phyloP scores from a whole-genome alignment of 805 yeast genomes.

The Yamadazyma ubonensis region DNA sequence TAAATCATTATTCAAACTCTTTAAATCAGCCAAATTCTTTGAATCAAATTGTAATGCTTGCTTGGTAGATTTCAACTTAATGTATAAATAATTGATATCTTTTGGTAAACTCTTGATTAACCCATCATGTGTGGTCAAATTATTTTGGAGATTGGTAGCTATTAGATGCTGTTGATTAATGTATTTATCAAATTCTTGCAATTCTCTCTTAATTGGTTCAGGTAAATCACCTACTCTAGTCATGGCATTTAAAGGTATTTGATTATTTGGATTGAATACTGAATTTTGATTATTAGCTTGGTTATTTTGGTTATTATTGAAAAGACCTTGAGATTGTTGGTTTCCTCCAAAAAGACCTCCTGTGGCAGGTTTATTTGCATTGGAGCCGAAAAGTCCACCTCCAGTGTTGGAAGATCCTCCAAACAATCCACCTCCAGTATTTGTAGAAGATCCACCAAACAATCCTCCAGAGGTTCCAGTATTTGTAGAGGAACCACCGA shows the following conservation, averaged over 20 bases:
- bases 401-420: slow-evolving; percentile 7
- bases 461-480: slow-evolving; percentile 12
- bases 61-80: slow-evolving; percentile 60
- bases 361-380: slow-evolving; percentile 9
- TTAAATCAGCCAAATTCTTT: slow-evolving; percentile 32
- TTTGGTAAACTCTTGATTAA: slow-evolving; percentile 70
- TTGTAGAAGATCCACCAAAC: slow-evolving; percentile 9
- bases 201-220: slow-evolving; percentile 62
- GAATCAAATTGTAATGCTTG: slow-evolving; percentile 59
- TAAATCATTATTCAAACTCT: slow-evolving; percentile 38
- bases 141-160: slow-evolving; percentile 64
- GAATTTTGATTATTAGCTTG: slow-evolving; percentile 10
- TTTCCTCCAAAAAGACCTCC: slow-evolving; percentile 25
- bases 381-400: slow-evolving; percentile 12
- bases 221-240: slow-evolving; percentile 75
- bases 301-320: slow-evolving; percentile 2
- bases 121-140: slow-evolving; percentile 59
- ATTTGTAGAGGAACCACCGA: slow-evolving; percentile 9
- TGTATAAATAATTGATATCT: slow-evolving; percentile 63
- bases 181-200: slow-evolving; percentile 68
- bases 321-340: slow-evolving; percentile 12
- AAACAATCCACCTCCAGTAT: slow-evolving; percentile 12
- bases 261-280: slow-evolving; percentile 31
- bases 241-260: slow-evolving; percentile 58
- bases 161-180: slow-evolving; percentile 72